Conservation (phyloP, 1,139 yeast genomes). For the Blastobotrys capitulatus region DNA sequence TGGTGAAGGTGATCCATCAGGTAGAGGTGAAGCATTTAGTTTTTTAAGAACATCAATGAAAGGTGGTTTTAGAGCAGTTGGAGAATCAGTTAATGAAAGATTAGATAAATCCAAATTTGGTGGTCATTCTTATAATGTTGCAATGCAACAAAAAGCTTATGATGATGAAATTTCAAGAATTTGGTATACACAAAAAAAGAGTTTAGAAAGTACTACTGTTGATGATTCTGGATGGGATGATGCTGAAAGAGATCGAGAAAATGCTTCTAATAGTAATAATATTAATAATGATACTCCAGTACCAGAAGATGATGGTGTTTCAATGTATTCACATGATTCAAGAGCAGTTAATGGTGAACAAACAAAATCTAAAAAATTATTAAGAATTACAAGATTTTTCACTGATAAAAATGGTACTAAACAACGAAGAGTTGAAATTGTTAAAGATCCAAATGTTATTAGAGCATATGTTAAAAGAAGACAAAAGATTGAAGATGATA, state of each 20-base stretch:
- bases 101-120: conserved; percentile 43
- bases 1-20: conserved; percentile 97
- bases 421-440: conserved; percentile 73
- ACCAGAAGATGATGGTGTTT: conserved; percentile 32
- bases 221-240: conserved; percentile 33
- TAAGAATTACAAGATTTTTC: conserved; percentile 73
- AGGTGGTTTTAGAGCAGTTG: conserved; percentile 78
- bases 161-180: conserved; percentile 86
- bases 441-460: conserved; percentile 81
- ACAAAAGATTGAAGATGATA: conserved; percentile 67
- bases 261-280: conserved; percentile 22
- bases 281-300: conserved; percentile 6
- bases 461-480: conserved; percentile 78
- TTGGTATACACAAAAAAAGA: conserved; percentile 81
- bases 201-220: conserved; percentile 43
- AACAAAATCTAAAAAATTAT: conserved; percentile 38
- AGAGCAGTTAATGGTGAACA: conserved; percentile 10
- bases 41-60: conserved; percentile 89
- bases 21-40: conserved; percentile 87
- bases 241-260: conserved; percentile 40
- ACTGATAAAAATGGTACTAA: conserved; percentile 82
- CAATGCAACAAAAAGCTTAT: conserved; percentile 85
- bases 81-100: conserved; percentile 40
- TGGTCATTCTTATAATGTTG: conserved; percentile 70
- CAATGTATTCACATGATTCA: conserved; percentile 31